Conservation (phyloP, 1,139 yeast species). For the Debaryomycetaceae sp. region DNA sequence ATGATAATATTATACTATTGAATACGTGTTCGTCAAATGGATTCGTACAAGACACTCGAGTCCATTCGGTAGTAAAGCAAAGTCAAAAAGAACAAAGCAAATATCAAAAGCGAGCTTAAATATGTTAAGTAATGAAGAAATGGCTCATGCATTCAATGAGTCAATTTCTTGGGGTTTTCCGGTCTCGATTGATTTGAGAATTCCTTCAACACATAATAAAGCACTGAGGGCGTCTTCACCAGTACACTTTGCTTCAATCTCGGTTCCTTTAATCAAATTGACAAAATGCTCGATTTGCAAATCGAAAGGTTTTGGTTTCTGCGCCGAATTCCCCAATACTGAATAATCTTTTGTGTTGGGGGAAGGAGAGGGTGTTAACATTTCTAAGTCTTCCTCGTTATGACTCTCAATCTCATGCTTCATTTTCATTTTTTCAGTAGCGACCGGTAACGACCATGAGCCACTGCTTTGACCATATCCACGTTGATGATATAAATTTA, state of each 20-base stretch:
- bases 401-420: conserved; percentile 6
- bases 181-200: conserved; percentile 29
- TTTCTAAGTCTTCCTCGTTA: conserved; percentile 6
- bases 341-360: conserved; percentile 21
- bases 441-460: conserved; percentile 25
- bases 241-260: conserved; percentile 30
- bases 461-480: conserved; percentile 11
- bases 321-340: conserved; percentile 7
- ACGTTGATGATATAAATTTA: conserved; percentile 33
- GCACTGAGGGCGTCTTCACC: conserved; percentile 42
- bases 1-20: background rate
- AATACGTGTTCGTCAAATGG: background rate
- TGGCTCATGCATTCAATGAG: background rate
- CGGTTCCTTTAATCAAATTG: conserved; percentile 30
- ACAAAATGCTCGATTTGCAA: conserved; percentile 35
- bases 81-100: no score
- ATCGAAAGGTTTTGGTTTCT: conserved; percentile 32
- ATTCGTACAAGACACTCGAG: background rate
- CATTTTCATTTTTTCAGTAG: conserved; percentile 14
- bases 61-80: background rate
- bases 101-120: no score
- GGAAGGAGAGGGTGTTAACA: conserved; percentile 25
- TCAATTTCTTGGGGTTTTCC: conserved; percentile 27
- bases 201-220: conserved; percentile 39
- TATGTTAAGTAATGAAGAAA: no score